Conservation (phyloP, 2,329 filamentous ascomycete species). For the Aspergillus tamarii region DNA sequence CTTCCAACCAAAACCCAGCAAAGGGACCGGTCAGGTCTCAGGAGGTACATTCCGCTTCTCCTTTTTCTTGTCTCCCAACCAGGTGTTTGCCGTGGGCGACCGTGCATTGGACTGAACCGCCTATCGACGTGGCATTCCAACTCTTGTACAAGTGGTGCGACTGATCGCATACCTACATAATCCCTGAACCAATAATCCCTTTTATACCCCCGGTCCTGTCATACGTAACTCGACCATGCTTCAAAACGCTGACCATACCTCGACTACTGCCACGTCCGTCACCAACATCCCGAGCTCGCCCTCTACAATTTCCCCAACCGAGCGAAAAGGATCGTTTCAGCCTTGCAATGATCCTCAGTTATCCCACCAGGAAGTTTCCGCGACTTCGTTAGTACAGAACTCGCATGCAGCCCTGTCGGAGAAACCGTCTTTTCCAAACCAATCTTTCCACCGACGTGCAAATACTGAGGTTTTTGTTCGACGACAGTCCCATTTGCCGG, state of each 20-base stretch:
- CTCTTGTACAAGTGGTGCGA: slow-evolving; percentile 27
- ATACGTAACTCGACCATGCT: slow-evolving; percentile 23
- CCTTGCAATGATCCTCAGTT: slow-evolving; percentile 19
- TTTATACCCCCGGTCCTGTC: slow-evolving; percentile 19
- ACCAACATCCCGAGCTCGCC: slow-evolving; percentile 15
- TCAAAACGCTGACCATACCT: slow-evolving; percentile 22
- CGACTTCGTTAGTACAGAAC: slow-evolving; percentile 20
- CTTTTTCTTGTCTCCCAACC: slow-evolving; percentile 16
- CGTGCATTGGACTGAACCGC: slow-evolving; percentile 23
- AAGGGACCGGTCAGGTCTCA: not conserved
- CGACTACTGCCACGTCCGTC: slow-evolving; percentile 21
- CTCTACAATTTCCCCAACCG: slow-evolving; percentile 17
- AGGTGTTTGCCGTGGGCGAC: slow-evolving; percentile 21
- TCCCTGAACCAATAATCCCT: slow-evolving; percentile 23
- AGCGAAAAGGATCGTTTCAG: slow-evolving; percentile 16
- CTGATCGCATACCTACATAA: slow-evolving; percentile 22
- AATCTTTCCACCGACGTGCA: slow-evolving; percentile 36
- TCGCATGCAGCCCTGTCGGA: slow-evolving; percentile 19
- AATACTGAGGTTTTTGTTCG: slow-evolving; percentile 38
- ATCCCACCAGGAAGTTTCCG: slow-evolving; percentile 18
- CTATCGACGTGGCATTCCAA: slow-evolving; percentile 38
- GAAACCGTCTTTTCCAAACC: slow-evolving; percentile 23
- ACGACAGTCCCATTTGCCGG: slow-evolving; percentile 26
- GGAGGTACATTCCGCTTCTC: slow-evolving; percentile 19
- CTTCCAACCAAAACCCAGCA: not conserved